Base-by-base conservation (phyloP, 108 stramenopile species). In the Pseudonitzschia multiseries region DNA sequence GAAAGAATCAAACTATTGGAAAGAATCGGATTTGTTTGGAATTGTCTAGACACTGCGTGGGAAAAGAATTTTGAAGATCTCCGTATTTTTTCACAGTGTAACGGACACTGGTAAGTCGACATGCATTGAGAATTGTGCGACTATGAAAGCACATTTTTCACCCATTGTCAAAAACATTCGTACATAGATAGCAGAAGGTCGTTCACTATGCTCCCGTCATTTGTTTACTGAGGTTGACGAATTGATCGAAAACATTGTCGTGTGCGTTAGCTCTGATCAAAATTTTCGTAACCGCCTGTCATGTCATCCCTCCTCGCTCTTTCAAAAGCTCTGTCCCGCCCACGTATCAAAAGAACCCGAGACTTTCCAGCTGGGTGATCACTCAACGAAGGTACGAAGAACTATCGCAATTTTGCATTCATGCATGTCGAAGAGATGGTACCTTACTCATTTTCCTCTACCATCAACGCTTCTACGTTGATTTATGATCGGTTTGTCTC, bases 11-110 rank as follows among this genome's bases (percentile, higher is more conserved):
- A 18, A 28, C 0, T 53, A n/a, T 33, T 70, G 17, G 69, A 70
- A 36, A 56, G 29, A 4, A 52, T 71, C 21, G 57, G 57, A 3
- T 71, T 71, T 21, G 40, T 57, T 59, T 71, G 71, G 71, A 32
- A 43, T 44, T 56, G 66, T 50, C 66, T 48, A 5, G 43, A 44
- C 21, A 67, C 20, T 46, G 57, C 62, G 6, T 84, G 79, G 79
- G 71, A 77, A 15, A 68, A 80, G 65, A 71, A 76, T 15, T 74
- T 72, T 48, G 17, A 61, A 13, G 79, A 84, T 64, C 83, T 84
- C 18, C 26, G 40, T n/a, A 21, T 57, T 6, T 84, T 70, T 65
- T 54, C 71, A 24, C 28, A 13, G 5, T 14, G 32, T 14, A 29
- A 73, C 57, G 83, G 83, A 32, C 76, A 80, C 52, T 79, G 74